Conservation (phyloP, 2,329 filamentous ascomycete species). For the Aspergillus versicolor region DNA sequence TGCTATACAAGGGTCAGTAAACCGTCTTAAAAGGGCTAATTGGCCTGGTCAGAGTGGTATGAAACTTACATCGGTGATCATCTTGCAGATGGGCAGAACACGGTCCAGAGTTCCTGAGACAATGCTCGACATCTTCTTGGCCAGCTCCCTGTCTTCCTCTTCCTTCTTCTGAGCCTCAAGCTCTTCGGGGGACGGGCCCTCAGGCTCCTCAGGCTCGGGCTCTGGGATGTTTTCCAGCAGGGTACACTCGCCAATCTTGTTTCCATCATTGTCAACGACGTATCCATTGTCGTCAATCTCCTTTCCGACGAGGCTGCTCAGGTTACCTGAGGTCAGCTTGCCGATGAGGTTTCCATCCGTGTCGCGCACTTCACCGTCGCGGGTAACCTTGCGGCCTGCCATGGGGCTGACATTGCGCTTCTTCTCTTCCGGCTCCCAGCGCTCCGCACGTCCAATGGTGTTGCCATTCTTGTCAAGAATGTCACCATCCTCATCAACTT, state of each 20-base stretch:
- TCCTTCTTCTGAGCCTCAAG: constrained; percentile 59
- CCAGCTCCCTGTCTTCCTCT: constrained; percentile 71
- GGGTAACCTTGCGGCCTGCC: constrained; percentile 54
- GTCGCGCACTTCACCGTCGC: constrained; percentile 50
- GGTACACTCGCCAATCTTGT: constrained; percentile 63
- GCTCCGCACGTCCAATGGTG: constrained; percentile 64
- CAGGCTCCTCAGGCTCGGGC: constrained; percentile 38
- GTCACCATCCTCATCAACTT: constrained; percentile 68
- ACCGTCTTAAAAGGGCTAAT: constrained; percentile 8
- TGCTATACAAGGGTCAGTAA: constrained; percentile 48
- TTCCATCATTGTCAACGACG: constrained; percentile 59
- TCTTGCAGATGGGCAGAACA: constrained; percentile 79
- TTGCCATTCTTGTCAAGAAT: constrained; percentile 68
- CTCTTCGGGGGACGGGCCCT: constrained; percentile 43
- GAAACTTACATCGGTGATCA: constrained; percentile 71
- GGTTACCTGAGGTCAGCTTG: constrained; percentile 45
- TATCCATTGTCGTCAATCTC: constrained; percentile 52
- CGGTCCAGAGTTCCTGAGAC: constrained; percentile 79
- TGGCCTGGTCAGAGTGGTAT: neutral
- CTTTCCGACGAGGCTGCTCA: constrained; percentile 43
- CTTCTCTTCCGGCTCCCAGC: constrained; percentile 63
- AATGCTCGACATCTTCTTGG: constrained; percentile 69
- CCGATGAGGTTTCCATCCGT: constrained; percentile 48
- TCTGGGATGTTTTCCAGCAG: constrained; percentile 59
- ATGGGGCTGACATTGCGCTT: constrained; percentile 59